phyloP scores from a whole-genome alignment of 495 filamentous ascomycete genomes.

The Penicillium desertorum region DNA sequence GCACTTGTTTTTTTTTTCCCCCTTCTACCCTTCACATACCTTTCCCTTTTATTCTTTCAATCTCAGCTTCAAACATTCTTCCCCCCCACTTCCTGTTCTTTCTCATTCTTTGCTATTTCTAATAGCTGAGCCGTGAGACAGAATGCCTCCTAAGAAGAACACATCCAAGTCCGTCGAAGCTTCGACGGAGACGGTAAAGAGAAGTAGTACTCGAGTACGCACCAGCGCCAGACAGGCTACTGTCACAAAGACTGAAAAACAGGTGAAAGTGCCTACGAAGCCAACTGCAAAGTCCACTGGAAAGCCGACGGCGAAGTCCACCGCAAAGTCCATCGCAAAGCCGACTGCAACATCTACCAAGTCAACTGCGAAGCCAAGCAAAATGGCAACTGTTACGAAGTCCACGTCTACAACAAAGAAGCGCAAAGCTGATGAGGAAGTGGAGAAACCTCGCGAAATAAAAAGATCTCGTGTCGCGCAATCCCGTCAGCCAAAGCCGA shows the following conservation, averaged over 20 bases:
- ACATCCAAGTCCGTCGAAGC: conserved; percentile 18
- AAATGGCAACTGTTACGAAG: conserved; percentile 16
- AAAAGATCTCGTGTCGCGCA: conserved; percentile 22
- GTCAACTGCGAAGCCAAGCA: conserved; percentile 10
- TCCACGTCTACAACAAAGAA: conserved; percentile 33
- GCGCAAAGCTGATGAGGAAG: conserved; percentile 40
- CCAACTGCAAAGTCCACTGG: neutral
- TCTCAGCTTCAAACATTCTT: conserved; percentile 15
- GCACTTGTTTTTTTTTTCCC: conserved; percentile 9
- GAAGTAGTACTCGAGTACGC: neutral
- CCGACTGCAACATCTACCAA: conserved; percentile 6
- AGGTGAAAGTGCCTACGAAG: neutral
- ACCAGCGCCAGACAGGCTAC: neutral
- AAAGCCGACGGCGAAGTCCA: conserved; percentile 13
- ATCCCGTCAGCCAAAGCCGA: conserved; percentile 27
- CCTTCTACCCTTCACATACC: conserved; percentile 7
- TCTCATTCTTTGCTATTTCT: conserved; percentile 9
- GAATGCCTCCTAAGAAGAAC: conserved; percentile 42
- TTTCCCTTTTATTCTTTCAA: conserved; percentile 15
- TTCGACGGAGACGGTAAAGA: conserved; percentile 4
- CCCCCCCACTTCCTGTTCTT: conserved; percentile 4
- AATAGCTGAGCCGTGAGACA: conserved; percentile 11
- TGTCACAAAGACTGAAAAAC: conserved; percentile 13
- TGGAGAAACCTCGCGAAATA: conserved; percentile 29
- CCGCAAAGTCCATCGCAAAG: conserved; percentile 16